These are phyloP conservation scores for Malus hybrid DNA, from an alignment of 331 rosid genomes.

Conservation along the genomic window DNA sequence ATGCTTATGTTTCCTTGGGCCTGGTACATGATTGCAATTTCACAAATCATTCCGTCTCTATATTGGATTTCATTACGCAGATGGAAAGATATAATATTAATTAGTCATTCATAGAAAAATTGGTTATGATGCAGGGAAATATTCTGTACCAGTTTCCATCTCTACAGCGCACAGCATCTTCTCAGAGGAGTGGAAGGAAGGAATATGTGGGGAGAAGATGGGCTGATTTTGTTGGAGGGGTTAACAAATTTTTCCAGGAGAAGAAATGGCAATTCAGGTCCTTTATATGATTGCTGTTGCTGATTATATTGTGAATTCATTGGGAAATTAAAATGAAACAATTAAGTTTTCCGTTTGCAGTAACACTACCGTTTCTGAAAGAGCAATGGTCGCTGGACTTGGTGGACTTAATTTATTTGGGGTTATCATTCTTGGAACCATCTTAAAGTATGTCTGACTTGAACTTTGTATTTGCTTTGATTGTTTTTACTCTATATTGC, in stretches of 20 bases:
- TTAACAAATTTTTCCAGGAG: conserved; percentile 75
- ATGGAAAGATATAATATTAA: neutral
- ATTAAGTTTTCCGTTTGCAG: conserved; percentile 37
- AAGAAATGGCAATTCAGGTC: conserved; percentile 88
- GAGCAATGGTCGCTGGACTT: conserved; percentile 77
- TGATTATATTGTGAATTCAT: conserved; percentile 7
- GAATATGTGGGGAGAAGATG: conserved; percentile 94
- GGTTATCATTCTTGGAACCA: conserved; percentile 83
- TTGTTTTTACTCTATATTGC: conserved; percentile 10
- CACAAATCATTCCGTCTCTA: too few species aligned
- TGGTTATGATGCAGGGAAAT: conserved; percentile 76
- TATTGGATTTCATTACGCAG: neutral
- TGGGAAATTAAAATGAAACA: conserved; percentile 5
- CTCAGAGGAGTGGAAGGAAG: conserved; percentile 64
- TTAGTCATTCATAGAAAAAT: conserved; percentile 10
- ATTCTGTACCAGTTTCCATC: conserved; percentile 92
- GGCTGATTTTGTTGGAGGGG: conserved; percentile 84
- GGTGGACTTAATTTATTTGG: conserved; percentile 97
- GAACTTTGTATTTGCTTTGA: conserved; percentile 1
- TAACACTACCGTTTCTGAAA: conserved; percentile 62
- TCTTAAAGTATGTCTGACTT: conserved; percentile 65
- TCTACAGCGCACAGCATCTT: conserved; percentile 83
- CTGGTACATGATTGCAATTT: neutral
- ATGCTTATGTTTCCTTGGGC: neutral
- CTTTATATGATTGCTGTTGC: conserved; percentile 1